Base-by-base conservation (phyloP, 208 protist species). In the Trypanosoma grayi region DNA sequence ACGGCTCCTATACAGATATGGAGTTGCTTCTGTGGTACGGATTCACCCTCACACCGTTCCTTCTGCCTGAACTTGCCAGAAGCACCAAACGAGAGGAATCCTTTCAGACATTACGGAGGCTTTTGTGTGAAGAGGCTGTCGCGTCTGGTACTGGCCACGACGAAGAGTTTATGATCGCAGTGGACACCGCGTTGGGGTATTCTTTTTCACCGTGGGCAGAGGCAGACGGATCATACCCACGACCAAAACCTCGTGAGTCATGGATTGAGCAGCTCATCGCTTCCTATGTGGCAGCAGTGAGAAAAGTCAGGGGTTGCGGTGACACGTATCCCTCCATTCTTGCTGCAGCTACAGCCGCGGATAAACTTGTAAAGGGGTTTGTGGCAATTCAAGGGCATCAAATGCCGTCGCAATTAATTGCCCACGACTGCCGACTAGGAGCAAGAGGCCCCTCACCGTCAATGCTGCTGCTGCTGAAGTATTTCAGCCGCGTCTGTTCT, bases 21-120 rank as follows among this genome's bases (percentile, higher is more conserved):
- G 90, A 96, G 66, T 70, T 94, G n/a, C 48, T 92, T 16, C 62
- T 93, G 65, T 96, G 90, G 87, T 96, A 96, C 66, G 90, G 90
- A 50, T 96, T 96, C 41, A 89, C 68, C n/a, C 72, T 92, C 52
- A 70, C 77, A 13, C 84, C 75, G 10, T 81, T 45, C 1, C 60
- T 95, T 44, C 60, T 90, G 7, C 85, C 83, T 18, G 55, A 57
- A 22, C 30, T 68, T 51, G 34, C 24, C 36, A 31, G 18, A 58
- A 27, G 4, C 43, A 41, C 33, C 30, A 48, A 47, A 25, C 27
- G 18, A 33, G 53, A 46, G 37, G 57, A 41, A 33, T 30, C 39
- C 18, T 45, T 1, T 4, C 36, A 53, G 13, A 43, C 58, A 34
- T n/a, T 64, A 20, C 41, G 59, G 30, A 62, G 37, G 47, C 16